Conservation (phyloP, 2,329 filamentous ascomycete species). For the Capronia americana region DNA sequence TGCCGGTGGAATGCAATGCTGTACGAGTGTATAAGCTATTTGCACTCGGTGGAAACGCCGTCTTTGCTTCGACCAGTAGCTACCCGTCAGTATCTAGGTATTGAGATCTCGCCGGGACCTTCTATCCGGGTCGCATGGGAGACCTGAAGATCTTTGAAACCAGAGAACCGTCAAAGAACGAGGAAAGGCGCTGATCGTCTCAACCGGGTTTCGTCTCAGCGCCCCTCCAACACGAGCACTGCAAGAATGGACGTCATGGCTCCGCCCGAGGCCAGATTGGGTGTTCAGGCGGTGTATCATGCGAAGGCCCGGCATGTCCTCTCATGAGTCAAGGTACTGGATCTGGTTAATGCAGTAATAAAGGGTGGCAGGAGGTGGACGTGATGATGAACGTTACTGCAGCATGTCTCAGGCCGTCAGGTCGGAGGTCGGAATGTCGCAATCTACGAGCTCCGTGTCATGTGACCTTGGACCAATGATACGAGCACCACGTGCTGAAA, state of each 20-base stretch:
- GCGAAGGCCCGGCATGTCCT: not conserved
- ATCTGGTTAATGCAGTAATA: constrained; percentile 13
- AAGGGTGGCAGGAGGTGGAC: not conserved
- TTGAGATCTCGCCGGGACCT: not conserved
- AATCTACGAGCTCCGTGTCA: constrained; percentile 28
- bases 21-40: not conserved
- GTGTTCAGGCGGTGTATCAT: not conserved
- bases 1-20: not conserved
- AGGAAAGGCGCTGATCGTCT: constrained; percentile 3
- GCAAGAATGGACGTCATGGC: constrained; percentile 11
- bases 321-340: constrained; percentile 6
- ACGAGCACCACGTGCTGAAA: constrained; percentile 12
- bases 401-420: constrained; percentile 19
- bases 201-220: constrained; percentile 4
- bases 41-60: not conserved
- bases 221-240: not conserved
- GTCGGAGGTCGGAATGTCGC: constrained; percentile 31
- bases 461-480: constrained; percentile 27
- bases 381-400: constrained; percentile 8
- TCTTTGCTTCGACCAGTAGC: not conserved
- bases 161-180: not conserved
- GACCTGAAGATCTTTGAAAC: not conserved
- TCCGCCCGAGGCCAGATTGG: not conserved
- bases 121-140: constrained; percentile 1
- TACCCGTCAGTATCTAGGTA: not conserved